These are phyloP conservation scores for Coemansia javaensis DNA, from an alignment of 192 early-diverging fungal species.

Conservation along the genomic window DNA sequence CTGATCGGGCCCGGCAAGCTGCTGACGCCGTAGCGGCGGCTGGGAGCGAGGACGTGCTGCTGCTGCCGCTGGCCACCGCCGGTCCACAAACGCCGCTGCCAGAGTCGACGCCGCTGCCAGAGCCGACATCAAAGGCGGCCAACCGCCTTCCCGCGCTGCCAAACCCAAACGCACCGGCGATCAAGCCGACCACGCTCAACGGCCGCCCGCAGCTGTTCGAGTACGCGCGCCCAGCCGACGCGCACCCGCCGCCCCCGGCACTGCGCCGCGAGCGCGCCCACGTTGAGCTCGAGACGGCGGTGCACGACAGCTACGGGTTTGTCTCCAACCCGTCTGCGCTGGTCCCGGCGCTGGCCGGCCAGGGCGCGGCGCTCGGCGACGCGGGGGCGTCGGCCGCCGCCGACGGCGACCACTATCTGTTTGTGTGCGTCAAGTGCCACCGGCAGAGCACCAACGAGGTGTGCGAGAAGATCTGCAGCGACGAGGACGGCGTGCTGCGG, in stretches of 20 bases:
- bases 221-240: conserved; percentile 23
- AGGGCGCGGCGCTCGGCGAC: neutral
- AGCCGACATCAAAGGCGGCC: conserved; percentile 12
- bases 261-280: conserved; percentile 31
- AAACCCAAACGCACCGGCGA: conserved; percentile 42
- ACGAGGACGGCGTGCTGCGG: conserved; percentile 44
- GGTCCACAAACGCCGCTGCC: conserved; percentile 15
- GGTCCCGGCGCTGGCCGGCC: neutral
- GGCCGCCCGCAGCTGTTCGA: conserved; percentile 42
- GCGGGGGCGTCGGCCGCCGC: neutral
- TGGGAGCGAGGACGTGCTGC: conserved; percentile 25
- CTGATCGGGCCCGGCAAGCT: no score
- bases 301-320: conserved; percentile 41
- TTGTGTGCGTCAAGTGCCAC: conserved; percentile 50
- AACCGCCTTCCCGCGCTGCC: conserved; percentile 38
- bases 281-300: conserved; percentile 40
- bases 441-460: conserved; percentile 48
- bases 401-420: conserved; percentile 38
- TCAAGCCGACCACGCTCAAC: conserved; percentile 19
- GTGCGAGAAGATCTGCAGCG: conserved; percentile 51
- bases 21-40: no score
- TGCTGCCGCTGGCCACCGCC: conserved; percentile 22
- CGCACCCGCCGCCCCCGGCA: neutral
- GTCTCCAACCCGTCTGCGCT: conserved; percentile 42
- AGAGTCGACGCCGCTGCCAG: conserved; percentile 11